Evolutionary conservation across 306 rosid species (phyloP).

Genomic region (Ormosia semicastrata): DNA sequence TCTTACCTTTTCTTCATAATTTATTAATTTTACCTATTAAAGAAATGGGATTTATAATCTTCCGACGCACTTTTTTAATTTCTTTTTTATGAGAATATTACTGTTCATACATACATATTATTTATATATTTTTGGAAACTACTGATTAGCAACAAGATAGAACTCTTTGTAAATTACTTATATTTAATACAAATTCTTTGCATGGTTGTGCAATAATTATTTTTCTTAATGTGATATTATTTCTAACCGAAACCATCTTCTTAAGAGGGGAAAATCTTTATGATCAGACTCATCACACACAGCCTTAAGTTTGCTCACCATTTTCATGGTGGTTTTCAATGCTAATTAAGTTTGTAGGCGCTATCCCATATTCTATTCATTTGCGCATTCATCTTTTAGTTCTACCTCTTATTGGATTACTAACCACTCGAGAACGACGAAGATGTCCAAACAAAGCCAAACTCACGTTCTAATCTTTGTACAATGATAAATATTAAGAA

Average conservation of each 20-base stretch:
- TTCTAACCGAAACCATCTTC: not conserved
- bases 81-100: not conserved
- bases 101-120: not conserved
- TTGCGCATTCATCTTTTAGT: not conserved
- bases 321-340: not conserved
- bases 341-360: not conserved
- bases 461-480: not conserved
- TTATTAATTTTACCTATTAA: not conserved
- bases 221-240: not conserved
- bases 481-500: too few relatives aligned
- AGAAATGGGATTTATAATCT: not conserved
- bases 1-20: constrained; percentile 14
- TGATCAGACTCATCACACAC: not conserved
- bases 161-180: not conserved
- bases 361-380: not conserved
- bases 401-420: not conserved
- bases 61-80: not conserved
- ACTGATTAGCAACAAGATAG: not conserved
- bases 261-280: not conserved
- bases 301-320: not conserved
- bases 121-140: too few relatives aligned
- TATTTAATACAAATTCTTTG: too few relatives aligned
- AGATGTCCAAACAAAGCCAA: not conserved
- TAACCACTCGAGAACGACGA: not conserved
- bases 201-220: not conserved